Base-by-base conservation (phyloP, 495 filamentous ascomycete genomes). In the Aspergillus ostianus region DNA sequence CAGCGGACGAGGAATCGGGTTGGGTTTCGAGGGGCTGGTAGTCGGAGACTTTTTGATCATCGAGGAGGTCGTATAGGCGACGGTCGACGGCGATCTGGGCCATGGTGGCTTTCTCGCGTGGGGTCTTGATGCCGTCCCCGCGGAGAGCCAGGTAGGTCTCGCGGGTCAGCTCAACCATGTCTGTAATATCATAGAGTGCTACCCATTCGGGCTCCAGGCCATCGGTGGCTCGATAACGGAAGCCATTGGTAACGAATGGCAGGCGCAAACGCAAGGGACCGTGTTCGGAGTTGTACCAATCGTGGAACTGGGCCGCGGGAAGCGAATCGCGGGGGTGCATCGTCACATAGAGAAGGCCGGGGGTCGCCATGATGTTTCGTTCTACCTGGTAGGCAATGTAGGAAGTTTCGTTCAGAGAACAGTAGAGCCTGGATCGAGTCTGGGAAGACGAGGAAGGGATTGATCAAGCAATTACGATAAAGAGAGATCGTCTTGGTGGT, bases 201-300 rank as follows among this genome's bases (percentile, higher is more conserved):
- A 92, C 80, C 78, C 88, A 93, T 62, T 86, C 82, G 8, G 89
- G 89, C 36, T 71, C 53, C 50, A 67, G 59, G 47, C 64, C 70
- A 71, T 92, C 90, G 51, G 68, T 81, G 19, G 87, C 88, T 12
- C 84, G 84, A 74, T 90, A 94, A 29, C 90, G 86, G 64, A 91
- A 87, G 49, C 90, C 90, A 70, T 90, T 92, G 47, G 71, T 71
- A 69, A 89, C 80, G 70, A 90, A 90, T 46, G 88, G 85, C 10
- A 92, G 71, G 48, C 88, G 86, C 18, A 92, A 81, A 29, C 90
- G 84, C 46, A 85, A 81, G 36, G 90, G 90, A 55, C 90, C 90
- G 73, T 94, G 90, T 72, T 94, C 90, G 70, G 88, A 90, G 77
- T 93, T 90, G 77, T 94, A 94, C 90, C 90, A 94, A 69, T 93